Percentiles rank a stretch among this genome's conserved stretches.
Conservation (phyloP, 1,284 basidiomycete genomes). For the Schizophyllum commune region DNA sequence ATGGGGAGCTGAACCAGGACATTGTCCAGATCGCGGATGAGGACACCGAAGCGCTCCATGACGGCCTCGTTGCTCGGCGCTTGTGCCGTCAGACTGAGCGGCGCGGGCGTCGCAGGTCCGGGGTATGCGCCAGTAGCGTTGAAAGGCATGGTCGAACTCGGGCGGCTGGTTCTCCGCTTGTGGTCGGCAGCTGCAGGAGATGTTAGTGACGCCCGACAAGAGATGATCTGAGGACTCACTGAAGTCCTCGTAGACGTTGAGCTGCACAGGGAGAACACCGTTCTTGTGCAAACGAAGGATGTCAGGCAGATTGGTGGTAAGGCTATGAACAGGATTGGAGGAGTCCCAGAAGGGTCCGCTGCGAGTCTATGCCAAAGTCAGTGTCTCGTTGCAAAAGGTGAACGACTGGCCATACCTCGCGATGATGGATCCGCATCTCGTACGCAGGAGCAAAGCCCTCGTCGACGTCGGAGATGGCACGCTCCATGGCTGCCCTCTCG, state of each 20-base stretch:
- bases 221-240: constrained; percentile 33
- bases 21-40: constrained; percentile 77
- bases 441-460: constrained; percentile 83
- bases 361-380: constrained; percentile 37
- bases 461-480: constrained; percentile 92
- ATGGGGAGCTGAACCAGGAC: constrained; percentile 63
- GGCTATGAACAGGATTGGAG: constrained; percentile 63
- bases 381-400: constrained; percentile 7
- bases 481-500: constrained; percentile 97
- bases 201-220: neutral
- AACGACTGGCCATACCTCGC: constrained; percentile 50
- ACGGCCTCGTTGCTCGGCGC: constrained; percentile 46
- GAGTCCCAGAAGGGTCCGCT: constrained; percentile 85
- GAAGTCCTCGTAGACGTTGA: constrained; percentile 95
- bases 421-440: constrained; percentile 79
- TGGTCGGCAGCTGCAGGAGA: constrained; percentile 35
- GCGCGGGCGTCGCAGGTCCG: constrained; percentile 41
- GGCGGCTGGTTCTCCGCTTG: constrained; percentile 54
- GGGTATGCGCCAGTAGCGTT: constrained; percentile 37
- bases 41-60: constrained; percentile 68
- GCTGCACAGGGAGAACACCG: constrained; percentile 79
- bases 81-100: constrained; percentile 20
- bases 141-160: constrained; percentile 57
- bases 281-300: constrained; percentile 79
- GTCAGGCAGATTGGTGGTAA: constrained; percentile 80